Conservation (phyloP, 2,329 filamentous ascomycete species). For the Emericellopsis atlantica region DNA sequence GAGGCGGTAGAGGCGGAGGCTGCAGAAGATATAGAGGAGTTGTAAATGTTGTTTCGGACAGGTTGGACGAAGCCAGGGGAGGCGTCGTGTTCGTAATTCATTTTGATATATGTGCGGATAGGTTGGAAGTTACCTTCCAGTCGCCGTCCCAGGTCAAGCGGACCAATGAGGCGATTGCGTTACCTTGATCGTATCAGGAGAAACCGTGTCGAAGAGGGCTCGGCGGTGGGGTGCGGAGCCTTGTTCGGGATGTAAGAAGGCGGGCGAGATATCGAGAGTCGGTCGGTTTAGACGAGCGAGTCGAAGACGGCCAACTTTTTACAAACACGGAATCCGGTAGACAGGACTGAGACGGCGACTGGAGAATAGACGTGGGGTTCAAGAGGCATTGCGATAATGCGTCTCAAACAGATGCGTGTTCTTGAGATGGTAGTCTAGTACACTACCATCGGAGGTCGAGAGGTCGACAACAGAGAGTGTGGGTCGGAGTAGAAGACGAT, state of each 20-base stretch:
- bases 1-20: conserved; percentile 67
- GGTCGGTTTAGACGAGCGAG: conserved; percentile 23
- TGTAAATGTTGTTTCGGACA: conserved; percentile 46
- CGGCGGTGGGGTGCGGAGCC: conserved; percentile 22
- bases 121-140: conserved; percentile 30
- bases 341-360: conserved; percentile 53
- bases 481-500: neutral
- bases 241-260: conserved; percentile 23
- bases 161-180: conserved; percentile 31
- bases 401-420: conserved; percentile 6
- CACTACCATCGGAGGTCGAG: conserved; percentile 18
- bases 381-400: conserved; percentile 44
- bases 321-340: conserved; percentile 45
- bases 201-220: conserved; percentile 23
- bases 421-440: conserved; percentile 14
- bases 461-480: conserved; percentile 1
- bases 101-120: conserved; percentile 29
- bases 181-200: conserved; percentile 18
- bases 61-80: conserved; percentile 38
- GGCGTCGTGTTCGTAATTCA: conserved; percentile 41
- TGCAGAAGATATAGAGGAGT: conserved; percentile 59
- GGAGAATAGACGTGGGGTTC: conserved; percentile 34
- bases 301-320: conserved; percentile 30
- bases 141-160: conserved; percentile 40
- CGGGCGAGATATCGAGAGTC: conserved; percentile 12